A percentile compares a stretch with the other conserved stretches of the same genome.
These are phyloP conservation scores for Ceratobasidium sp. DNA, from an alignment of 1,284 basidiomycete genomes.

Conservation along the genomic window DNA sequence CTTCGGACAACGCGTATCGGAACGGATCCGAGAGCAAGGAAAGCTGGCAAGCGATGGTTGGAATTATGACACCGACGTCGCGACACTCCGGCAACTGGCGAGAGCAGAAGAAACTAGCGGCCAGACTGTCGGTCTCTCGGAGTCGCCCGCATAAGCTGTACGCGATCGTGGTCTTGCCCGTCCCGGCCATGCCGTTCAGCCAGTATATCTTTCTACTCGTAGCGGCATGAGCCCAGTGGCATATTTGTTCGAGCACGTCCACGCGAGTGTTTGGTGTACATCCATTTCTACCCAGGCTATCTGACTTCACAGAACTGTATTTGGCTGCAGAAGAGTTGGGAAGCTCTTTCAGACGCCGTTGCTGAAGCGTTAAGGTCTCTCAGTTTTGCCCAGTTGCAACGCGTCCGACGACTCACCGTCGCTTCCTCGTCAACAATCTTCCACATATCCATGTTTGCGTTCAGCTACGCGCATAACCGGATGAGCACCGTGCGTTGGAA, in stretches of 20 bases:
- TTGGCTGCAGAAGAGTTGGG: not conserved
- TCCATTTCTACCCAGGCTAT: no score
- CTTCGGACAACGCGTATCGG: not conserved
- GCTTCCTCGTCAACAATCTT: not conserved
- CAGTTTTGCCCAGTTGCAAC: not conserved
- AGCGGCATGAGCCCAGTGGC: not conserved
- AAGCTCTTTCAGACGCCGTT: not conserved
- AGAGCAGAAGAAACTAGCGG: conserved; percentile 1
- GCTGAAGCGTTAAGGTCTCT: not conserved
- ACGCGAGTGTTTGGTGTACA: not conserved
- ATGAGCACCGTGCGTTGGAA: not conserved
- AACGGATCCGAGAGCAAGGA: not conserved
- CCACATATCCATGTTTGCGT: not conserved
- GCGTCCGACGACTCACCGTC: not conserved
- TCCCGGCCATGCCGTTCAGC: not conserved
- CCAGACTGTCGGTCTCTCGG: not conserved
- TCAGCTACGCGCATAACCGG: not conserved
- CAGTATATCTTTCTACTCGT: not conserved
- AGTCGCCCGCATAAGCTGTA: not conserved
- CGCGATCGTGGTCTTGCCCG: not conserved
- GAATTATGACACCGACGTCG: not conserved
- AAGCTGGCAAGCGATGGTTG: not conserved
- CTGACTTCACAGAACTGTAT: no score
- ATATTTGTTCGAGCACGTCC: not conserved
- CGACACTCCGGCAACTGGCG: not conserved